These are phyloP conservation scores for Pseudofabraea citricarpa DNA, from an alignment of 2,329 filamentous ascomycete species.

Conservation along the genomic window DNA sequence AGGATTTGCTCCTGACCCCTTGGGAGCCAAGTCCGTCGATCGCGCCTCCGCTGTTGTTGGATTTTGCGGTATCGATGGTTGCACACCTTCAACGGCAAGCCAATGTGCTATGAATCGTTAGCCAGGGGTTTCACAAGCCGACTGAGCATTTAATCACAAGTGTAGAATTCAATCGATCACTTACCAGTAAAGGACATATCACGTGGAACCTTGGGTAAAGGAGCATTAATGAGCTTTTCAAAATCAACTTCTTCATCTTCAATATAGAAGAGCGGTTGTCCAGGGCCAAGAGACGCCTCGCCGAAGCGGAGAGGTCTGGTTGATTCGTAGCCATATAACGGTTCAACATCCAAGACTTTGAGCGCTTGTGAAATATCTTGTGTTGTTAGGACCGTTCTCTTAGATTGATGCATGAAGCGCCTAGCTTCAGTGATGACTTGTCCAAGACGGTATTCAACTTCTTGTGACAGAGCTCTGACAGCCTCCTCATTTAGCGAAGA, in stretches of 20 bases:
- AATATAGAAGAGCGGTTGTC: slow-evolving; percentile 93
- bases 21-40: slow-evolving; percentile 80
- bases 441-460: slow-evolving; percentile 91
- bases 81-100: slow-evolving; percentile 95
- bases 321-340: slow-evolving; percentile 93
- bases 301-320: slow-evolving; percentile 85
- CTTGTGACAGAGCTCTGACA: slow-evolving; percentile 80
- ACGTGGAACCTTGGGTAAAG: slow-evolving; percentile 87
- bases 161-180: too few species aligned
- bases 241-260: slow-evolving; percentile 99
- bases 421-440: slow-evolving; percentile 92
- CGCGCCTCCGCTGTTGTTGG: slow-evolving; percentile 81
- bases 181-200: slow-evolving; percentile 88
- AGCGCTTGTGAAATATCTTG: slow-evolving; percentile 86
- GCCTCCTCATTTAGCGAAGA: slow-evolving; percentile 77
- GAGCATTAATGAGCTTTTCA: slow-evolving; percentile 96
- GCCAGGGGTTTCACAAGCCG: slow-evolving; percentile 2
- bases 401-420: slow-evolving; percentile 91
- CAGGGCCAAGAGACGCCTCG: slow-evolving; percentile 87
- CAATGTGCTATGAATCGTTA: slow-evolving; percentile 66
- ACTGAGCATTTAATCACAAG: too few species aligned
- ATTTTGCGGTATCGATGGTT: slow-evolving; percentile 94
- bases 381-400: slow-evolving; percentile 80
- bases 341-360: slow-evolving; percentile 84
- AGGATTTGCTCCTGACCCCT: slow-evolving; percentile 83